These are phyloP conservation scores for Penicillium corylophilum DNA, from an alignment of 2,329 filamentous ascomycete species.

Conservation along the genomic window DNA sequence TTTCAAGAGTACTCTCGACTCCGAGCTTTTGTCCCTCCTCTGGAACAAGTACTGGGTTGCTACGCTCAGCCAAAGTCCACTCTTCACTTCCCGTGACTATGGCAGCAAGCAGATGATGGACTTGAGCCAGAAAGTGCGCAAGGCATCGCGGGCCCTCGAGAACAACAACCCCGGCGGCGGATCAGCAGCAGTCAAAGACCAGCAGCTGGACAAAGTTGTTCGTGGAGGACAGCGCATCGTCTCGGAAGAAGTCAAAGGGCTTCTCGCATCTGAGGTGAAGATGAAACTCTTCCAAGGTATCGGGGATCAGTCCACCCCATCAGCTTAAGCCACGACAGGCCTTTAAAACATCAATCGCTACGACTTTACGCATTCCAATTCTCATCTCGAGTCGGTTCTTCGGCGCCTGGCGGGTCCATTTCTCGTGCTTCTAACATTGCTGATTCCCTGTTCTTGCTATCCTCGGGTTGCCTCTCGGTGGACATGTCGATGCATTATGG, in stretches of 20 bases:
- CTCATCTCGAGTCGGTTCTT: constrained; percentile 4
- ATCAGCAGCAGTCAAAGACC: constrained; percentile 39
- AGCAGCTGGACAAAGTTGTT: constrained; percentile 54
- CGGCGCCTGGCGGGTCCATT: constrained; percentile 13
- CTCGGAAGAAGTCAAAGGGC: constrained; percentile 52
- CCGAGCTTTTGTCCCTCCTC: constrained; percentile 78
- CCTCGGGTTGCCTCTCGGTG: background rate
- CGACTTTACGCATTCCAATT: constrained; percentile 15
- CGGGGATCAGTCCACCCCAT: constrained; percentile 24
- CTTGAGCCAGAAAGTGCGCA: constrained; percentile 75
- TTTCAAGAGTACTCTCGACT: constrained; percentile 90
- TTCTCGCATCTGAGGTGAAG: constrained; percentile 52
- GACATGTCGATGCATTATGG: background rate
- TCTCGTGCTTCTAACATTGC: constrained; percentile 2
- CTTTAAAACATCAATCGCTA: constrained; percentile 11
- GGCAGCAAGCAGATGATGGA: constrained; percentile 90
- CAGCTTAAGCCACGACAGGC: constrained; percentile 10
- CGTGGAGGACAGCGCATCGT: constrained; percentile 58
- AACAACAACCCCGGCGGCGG: constrained; percentile 29
- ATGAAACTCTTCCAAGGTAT: constrained; percentile 51
- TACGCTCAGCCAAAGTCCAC: constrained; percentile 84
- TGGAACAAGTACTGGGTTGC: constrained; percentile 99
- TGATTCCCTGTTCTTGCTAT: background rate
- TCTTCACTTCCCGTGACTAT: constrained; percentile 90
- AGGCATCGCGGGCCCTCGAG: constrained; percentile 53